These are phyloP conservation scores for Trichosporon faecale DNA, from an alignment of 1,284 basidiomycete genomes.

Conservation along the genomic window DNA sequence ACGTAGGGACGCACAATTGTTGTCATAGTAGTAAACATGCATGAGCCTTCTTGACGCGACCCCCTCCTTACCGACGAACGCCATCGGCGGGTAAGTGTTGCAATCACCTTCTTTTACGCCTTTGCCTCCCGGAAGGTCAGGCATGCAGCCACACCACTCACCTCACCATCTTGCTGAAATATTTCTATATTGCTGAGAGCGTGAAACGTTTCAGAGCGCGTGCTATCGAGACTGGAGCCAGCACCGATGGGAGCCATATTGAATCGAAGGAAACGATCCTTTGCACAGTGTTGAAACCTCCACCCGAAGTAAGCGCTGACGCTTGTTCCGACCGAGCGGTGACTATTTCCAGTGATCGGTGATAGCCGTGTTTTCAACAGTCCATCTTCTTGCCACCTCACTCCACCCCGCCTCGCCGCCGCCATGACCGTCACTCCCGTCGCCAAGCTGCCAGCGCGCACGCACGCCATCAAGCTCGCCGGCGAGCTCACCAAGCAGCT, in stretches of 20 bases:
- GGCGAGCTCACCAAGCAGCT: slow-evolving; percentile 37
- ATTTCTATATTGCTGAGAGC: too few species aligned
- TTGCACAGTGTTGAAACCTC: too few species aligned
- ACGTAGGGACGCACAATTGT: not conserved
- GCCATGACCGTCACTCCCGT: slow-evolving; percentile 13
- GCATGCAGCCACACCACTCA: too few species aligned
- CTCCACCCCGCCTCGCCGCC: not conserved
- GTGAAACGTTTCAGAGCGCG: too few species aligned
- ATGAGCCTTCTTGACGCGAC: slow-evolving; percentile 1
- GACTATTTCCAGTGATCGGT: not conserved
- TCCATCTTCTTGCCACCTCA: not conserved
- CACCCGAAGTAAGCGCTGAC: not conserved
- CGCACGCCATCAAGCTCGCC: slow-evolving; percentile 45
- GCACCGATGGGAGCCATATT: not conserved
- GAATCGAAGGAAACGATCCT: too few species aligned
- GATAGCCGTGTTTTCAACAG: slow-evolving; percentile 4
- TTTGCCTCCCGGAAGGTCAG: too few species aligned
- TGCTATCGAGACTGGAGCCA: too few species aligned
- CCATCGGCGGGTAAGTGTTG: too few species aligned
- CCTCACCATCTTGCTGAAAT: too few species aligned
- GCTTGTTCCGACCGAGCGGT: not conserved
- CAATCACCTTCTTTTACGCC: too few species aligned
- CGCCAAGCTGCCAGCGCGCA: slow-evolving; percentile 42
- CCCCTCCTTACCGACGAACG: too few species aligned
- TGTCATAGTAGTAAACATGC: slow-evolving; percentile 10